Percentiles rank a stretch among this genome's conserved stretches.
These are phyloP conservation scores for Mycosphaerelloides madeirae DNA, from an alignment of 2,329 filamentous ascomycete species.

Conservation along the genomic window DNA sequence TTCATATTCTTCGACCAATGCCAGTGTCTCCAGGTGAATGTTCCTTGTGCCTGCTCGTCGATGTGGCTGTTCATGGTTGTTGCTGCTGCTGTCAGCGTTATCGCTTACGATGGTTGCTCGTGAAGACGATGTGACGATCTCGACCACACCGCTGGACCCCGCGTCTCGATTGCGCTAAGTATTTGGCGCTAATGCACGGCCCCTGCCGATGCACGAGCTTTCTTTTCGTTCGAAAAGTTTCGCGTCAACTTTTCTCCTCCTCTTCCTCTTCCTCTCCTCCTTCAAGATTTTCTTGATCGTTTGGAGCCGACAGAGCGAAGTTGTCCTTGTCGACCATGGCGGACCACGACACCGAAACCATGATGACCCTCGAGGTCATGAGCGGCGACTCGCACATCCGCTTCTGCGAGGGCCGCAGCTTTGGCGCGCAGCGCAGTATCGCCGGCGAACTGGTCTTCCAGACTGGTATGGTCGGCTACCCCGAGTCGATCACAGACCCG, in stretches of 20 bases:
- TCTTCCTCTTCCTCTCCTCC: not conserved
- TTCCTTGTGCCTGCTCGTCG: too few relatives aligned
- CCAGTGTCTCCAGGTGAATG: too few relatives aligned
- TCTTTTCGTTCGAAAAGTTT: not conserved
- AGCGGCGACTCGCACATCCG: constrained; percentile 62
- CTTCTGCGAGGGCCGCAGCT: constrained; percentile 89
- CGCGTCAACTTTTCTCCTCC: not conserved
- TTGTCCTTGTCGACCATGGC: constrained; percentile 18
- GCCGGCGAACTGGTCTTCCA: constrained; percentile 98
- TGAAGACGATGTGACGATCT: too few relatives aligned
- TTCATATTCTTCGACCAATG: too few relatives aligned
- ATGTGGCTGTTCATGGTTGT: too few relatives aligned
- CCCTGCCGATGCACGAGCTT: not conserved
- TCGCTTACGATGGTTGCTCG: too few relatives aligned
- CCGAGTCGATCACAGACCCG: constrained; percentile 84
- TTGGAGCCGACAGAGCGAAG: too few relatives aligned
- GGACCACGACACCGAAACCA: constrained; percentile 21
- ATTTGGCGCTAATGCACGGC: too few relatives aligned
- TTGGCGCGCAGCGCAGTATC: constrained; percentile 89
- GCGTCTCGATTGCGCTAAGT: too few relatives aligned
- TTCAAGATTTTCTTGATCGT: too few relatives aligned
- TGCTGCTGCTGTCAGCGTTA: too few relatives aligned
- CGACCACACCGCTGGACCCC: too few relatives aligned
- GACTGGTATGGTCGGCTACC: constrained; percentile 98
- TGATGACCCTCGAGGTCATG: constrained; percentile 81